Percentiles rank a stretch among this genome's conserved stretches.
Conservation (phyloP, 495 filamentous ascomycete genomes). For the Xanthoparmelia taractica region DNA sequence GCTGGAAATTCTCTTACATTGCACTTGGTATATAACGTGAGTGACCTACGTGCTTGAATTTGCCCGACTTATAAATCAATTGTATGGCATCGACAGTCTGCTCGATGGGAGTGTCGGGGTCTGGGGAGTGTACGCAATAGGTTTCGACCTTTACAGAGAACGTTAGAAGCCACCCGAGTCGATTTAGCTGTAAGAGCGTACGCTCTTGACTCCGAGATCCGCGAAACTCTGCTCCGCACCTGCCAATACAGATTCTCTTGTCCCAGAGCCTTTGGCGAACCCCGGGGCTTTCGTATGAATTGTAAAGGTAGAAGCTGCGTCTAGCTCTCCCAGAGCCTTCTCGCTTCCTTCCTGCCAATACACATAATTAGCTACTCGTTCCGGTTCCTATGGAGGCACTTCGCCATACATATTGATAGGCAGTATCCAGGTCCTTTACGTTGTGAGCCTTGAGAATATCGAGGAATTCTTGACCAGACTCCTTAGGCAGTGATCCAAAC, state of each 20-base stretch:
- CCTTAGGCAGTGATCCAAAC: slow-evolving; percentile 5
- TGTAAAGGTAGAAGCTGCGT: slow-evolving; percentile 28
- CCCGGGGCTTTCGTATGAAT: slow-evolving; percentile 35
- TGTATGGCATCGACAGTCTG: slow-evolving; percentile 37
- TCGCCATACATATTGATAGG: slow-evolving; percentile 27
- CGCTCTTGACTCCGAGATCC: slow-evolving; percentile 27
- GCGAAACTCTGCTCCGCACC: slow-evolving; percentile 30
- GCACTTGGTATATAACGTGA: no score
- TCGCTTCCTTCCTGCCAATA: slow-evolving; percentile 26
- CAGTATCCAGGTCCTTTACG: slow-evolving; percentile 34
- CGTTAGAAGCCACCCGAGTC: neutral
- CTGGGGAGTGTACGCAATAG: slow-evolving; percentile 44
- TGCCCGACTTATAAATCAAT: slow-evolving; percentile 34
- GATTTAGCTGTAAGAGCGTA: slow-evolving; percentile 6
- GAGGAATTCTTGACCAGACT: slow-evolving; percentile 14
- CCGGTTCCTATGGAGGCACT: neutral
- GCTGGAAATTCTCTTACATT: slow-evolving; percentile 9
- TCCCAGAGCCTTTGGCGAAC: slow-evolving; percentile 21
- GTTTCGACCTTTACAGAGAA: slow-evolving; percentile 35
- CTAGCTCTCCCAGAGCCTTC: slow-evolving; percentile 27
- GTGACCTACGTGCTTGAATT: slow-evolving; percentile 30
- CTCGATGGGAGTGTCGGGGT: slow-evolving; percentile 33
- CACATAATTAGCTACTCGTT: slow-evolving; percentile 8
- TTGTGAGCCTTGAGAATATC: slow-evolving; percentile 27
- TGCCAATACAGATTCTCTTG: slow-evolving; percentile 29